Evolutionary conservation across 148 eudicot genomes (phyloP).

Genomic region (Rhododendron mucronatum): DNA sequence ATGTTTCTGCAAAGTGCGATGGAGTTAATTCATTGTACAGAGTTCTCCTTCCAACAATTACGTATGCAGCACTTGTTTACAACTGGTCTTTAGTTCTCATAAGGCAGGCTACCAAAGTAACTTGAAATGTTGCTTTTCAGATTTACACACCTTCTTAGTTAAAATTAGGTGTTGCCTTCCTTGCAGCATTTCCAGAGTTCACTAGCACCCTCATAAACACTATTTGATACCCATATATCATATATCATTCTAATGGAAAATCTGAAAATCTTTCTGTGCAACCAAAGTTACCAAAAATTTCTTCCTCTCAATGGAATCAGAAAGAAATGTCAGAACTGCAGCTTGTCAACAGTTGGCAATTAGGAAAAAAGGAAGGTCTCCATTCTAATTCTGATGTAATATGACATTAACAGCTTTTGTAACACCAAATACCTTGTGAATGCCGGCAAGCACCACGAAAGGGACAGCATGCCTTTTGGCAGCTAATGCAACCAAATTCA

Average conservation of each 20-base stretch:
- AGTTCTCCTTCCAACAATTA: not conserved
- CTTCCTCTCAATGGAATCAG: not conserved
- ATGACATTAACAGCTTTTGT: not conserved
- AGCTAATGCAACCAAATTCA: conserved; percentile 97
- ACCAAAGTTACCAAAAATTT: not conserved
- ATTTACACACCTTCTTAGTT: not conserved
- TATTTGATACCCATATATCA: no score
- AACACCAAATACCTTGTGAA: conserved; percentile 69
- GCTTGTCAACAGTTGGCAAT: not conserved
- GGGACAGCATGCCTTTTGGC: conserved; percentile 99
- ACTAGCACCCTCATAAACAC: not conserved
- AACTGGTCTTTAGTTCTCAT: not conserved
- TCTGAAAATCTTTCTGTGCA: not conserved
- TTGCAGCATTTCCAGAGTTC: not conserved
- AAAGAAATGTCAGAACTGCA: not conserved
- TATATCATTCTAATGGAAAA: not conserved
- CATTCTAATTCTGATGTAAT: not conserved
- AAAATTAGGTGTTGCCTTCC: not conserved
- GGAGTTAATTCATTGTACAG: not conserved
- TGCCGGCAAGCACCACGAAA: conserved; percentile 94
- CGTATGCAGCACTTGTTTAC: not conserved
- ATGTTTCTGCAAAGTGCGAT: not conserved
- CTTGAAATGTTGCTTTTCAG: not conserved
- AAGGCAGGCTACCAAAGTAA: conserved; percentile 3
- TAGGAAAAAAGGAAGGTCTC: not conserved